Conservation (phyloP, 495 filamentous ascomycete species). For the Hyphodiscus hymeniophilus region DNA sequence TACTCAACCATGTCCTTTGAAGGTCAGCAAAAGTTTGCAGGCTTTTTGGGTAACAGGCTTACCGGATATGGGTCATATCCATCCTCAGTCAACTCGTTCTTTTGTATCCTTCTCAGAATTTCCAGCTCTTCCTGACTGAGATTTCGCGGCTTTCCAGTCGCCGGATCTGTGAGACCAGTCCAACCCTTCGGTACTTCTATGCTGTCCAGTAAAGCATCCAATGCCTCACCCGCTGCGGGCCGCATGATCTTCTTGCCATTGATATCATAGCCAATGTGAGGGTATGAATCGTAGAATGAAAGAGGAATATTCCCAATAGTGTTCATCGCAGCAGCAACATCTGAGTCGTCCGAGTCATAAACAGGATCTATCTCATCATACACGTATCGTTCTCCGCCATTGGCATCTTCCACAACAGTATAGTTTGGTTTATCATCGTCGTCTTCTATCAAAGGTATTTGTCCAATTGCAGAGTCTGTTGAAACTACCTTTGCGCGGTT, state of each 20-base stretch:
- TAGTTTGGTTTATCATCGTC: conserved; percentile 46
- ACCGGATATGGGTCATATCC: conserved; percentile 85
- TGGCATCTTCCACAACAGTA: conserved; percentile 46
- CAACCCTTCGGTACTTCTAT: conserved; percentile 98
- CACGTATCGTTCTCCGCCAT: conserved; percentile 42
- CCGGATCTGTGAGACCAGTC: conserved; percentile 90
- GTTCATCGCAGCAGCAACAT: conserved; percentile 69
- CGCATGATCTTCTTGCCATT: conserved; percentile 97
- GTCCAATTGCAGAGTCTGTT: conserved; percentile 13
- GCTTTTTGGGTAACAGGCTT: conserved; percentile 15
- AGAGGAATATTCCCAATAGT: conserved; percentile 94
- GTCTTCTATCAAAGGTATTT: conserved; percentile 28
- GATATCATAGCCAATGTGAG: conserved; percentile 97
- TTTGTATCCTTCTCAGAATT: conserved; percentile 78
- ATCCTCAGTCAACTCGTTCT: conserved; percentile 80
- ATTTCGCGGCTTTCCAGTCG: conserved; percentile 85
- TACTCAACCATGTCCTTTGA: conserved; percentile 74
- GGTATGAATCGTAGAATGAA: conserved; percentile 92
- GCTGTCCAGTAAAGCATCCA: conserved; percentile 89
- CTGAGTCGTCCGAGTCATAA: conserved; percentile 92
- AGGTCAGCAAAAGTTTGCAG: conserved; percentile 11
- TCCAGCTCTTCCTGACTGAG: conserved; percentile 84
- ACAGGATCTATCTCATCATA: conserved; percentile 89
- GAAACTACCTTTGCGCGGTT: conserved; percentile 24
- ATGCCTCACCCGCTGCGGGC: conserved; percentile 84